phyloP scores from a whole-genome alignment of 306 rosid species.

The Echinosophora koreensis region DNA sequence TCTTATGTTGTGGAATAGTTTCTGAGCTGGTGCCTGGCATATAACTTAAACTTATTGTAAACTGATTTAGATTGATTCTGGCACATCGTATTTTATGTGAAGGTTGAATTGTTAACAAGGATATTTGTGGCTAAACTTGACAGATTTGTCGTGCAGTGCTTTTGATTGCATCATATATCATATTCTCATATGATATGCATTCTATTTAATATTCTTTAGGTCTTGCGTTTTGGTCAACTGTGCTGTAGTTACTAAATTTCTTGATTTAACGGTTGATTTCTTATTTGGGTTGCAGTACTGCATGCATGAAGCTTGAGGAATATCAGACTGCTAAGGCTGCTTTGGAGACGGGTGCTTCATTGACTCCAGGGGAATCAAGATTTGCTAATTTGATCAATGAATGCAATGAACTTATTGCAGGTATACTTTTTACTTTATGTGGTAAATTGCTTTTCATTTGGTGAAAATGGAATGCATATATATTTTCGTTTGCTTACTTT shows the following conservation, averaged over 20 bases:
- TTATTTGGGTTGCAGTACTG: constrained; percentile 59
- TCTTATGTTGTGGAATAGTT: background rate
- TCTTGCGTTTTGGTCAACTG: background rate
- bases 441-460: constrained; percentile 18
- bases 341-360: constrained; percentile 71
- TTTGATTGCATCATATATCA: background rate
- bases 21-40: background rate
- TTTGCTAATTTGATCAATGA: constrained; percentile 66
- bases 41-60: background rate
- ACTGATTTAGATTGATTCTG: constrained; percentile 3
- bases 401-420: constrained; percentile 75
- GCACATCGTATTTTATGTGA: constrained; percentile 14
- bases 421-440: constrained; percentile 49
- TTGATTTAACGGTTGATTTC: background rate
- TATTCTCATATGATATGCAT: background rate
- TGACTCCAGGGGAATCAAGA: constrained; percentile 64
- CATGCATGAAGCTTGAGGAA: constrained; percentile 90
- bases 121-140: constrained; percentile 8
- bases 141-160: background rate
- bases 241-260: constrained; percentile 6
- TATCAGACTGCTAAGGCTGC: constrained; percentile 89
- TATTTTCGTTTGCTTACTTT: background rate
- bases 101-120: background rate
- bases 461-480: constrained; percentile 1
- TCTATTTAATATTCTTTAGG: background rate